phyloP scores from a whole-genome alignment of 1,139 yeast species.

The Eremothecium sinecaudum region DNA sequence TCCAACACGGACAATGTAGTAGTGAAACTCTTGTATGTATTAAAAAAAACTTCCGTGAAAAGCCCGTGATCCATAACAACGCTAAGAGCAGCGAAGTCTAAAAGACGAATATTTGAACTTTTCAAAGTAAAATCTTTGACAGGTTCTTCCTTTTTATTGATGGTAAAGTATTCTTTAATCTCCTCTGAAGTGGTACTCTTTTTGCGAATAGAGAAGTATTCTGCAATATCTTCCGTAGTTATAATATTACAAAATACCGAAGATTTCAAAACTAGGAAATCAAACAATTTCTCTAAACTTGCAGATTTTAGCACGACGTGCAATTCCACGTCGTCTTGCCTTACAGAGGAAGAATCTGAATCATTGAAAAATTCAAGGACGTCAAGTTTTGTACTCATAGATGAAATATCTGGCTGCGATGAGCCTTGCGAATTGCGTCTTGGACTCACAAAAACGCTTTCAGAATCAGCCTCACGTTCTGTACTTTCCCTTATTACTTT shows the following conservation, averaged over 20 bases:
- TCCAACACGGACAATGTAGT: slow-evolving; percentile 44
- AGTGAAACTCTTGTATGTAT: slow-evolving; percentile 55
- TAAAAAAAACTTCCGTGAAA: slow-evolving; percentile 54
- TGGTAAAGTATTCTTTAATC: slow-evolving; percentile 32
- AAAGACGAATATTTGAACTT: slow-evolving; percentile 18
- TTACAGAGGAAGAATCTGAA: slow-evolving; percentile 20
- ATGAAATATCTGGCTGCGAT: slow-evolving; percentile 16
- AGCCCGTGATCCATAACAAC: slow-evolving; percentile 50
- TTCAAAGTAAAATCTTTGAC: slow-evolving; percentile 4
- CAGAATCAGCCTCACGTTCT: slow-evolving; percentile 26
- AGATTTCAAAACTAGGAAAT: slow-evolving; percentile 53
- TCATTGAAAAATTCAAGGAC: slow-evolving; percentile 30
- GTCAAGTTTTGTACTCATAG: slow-evolving; percentile 28
- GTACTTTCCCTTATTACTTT: slow-evolving; percentile 37
- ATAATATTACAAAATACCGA: slow-evolving; percentile 46
- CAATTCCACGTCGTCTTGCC: slow-evolving; percentile 30
- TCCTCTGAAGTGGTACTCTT: slow-evolving; percentile 38
- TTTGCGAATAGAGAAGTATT: slow-evolving; percentile 30
- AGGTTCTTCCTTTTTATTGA: slow-evolving; percentile 20
- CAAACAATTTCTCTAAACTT: slow-evolving; percentile 49
- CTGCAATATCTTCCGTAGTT: slow-evolving; percentile 36
- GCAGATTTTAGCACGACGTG: slow-evolving; percentile 52
- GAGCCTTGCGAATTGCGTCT: slow-evolving; percentile 32
- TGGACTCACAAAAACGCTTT: slow-evolving; percentile 40
- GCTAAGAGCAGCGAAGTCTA: slow-evolving; percentile 35